Evolutionary conservation across 2,329 filamentous ascomycete species (phyloP), one percentile per base, ranked within the genome.

Genomic region (Pseudogymnoascus sp.): DNA sequence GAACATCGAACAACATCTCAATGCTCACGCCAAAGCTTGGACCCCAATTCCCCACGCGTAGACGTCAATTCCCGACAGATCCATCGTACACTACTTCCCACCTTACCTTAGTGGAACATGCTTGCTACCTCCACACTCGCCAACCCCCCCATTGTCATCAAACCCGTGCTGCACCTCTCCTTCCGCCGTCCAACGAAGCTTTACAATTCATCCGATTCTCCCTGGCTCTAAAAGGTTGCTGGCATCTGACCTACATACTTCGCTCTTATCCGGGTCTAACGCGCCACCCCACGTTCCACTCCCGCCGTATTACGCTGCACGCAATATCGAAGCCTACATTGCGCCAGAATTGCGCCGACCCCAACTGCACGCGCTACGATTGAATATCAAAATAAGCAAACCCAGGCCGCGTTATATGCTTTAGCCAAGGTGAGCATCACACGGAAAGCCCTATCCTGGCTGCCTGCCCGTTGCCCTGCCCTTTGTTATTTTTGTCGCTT

Each of bases 21-120:
- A 31, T 56, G 11, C 50, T 33, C 29, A 21, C 10, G 50, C 50
- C 50, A 33, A 33, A 56, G 50, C 50, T 56, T 56, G 50, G 50
- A 56, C 50, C 50, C 50, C 50, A 56, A 56, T 56, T 56, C 50
- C 50, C 50, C 50, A 56, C 29, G 50, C 50, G 50, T 14, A 56
- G 29, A 56, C 50, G 50, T 56, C 50, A 56, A 56, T 56, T 56
- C 50, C 50, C 50, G 50, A 56, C n/a, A 56, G 50, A 56, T 56
- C 50, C 50, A 56, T 56, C 50, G 50, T 56, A 56, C 50, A 56
- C 50, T 56, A 56, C 50, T 33, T 56, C 26, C 50, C 50, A 33
- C 50, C 50, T 56, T 56, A 56, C 50, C 50, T 56, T 56, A 35
- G 50, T 56, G 50, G 50, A 56, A 56, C 50, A 56, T 56, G 50